Evolutionary conservation across 257 asterid genomes (phyloP), one percentile per base, ranked within the genome.

Genomic region (Buddleja alternifolia): DNA sequence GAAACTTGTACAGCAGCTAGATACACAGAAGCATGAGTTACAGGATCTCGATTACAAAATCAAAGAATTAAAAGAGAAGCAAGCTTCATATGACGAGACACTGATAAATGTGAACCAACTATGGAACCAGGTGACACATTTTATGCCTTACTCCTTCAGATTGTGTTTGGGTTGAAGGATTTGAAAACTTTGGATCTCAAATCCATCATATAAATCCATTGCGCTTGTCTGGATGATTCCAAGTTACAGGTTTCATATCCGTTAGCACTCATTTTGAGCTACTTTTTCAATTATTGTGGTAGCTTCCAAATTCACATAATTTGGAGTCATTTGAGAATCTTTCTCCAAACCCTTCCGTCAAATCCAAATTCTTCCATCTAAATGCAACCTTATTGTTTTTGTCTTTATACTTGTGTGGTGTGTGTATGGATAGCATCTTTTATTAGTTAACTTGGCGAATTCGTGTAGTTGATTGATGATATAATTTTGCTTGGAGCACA

Each of bases 1-100:
- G 80, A 91, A 79, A 72, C 93, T 93, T 74, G 96, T 93, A 51
- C 96, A 89, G 67, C 97, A 90, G 73, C 73, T 89, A 71, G 99
- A 93, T 73, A 81, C 78, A 32, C 96, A 87, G 82, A 93, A 90
- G 80, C 92, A 93, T 65, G 86, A 85, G 76, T 73, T 87, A 74
- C 90, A 80, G 51, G 88, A 79, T 58, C 97, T 93, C 73, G 97
- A 89, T 81, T 80, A 80, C 74, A 84, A 84, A 72, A 78, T 90
- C 51, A 78, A 80, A 72, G 94, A 86, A 63, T 72, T 88, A 61
- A 79, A 80, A 81, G 93, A 75, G 75, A 88, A 84, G 71, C 97
- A 93, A 82, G 77, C 78, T 66, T 84, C 90, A 55, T 90, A 91
- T 78, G 96, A 90, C 74, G 86, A 79, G 39, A 72, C 79, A 66